These are phyloP conservation scores for Didymella segeticola DNA, from an alignment of 2,329 filamentous ascomycete genomes.

Conservation along the genomic window DNA sequence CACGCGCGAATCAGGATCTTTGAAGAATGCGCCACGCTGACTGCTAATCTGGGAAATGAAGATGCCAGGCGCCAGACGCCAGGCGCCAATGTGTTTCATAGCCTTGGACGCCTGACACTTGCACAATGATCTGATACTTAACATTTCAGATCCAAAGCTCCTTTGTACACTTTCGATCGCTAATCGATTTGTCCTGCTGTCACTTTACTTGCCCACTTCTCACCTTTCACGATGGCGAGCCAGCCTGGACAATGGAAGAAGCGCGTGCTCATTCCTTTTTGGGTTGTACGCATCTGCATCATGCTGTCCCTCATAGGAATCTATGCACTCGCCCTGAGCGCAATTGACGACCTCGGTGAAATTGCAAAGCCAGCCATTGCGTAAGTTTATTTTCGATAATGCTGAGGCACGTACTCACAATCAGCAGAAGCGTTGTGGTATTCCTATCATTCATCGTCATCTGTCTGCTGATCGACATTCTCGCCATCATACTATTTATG, in stretches of 20 bases:
- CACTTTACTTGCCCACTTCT: neutral
- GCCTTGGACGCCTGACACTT: conserved; percentile 26
- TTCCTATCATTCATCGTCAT: conserved; percentile 43
- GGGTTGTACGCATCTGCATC: conserved; percentile 42
- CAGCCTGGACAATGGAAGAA: conserved; percentile 44
- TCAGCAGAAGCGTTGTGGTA: conserved; percentile 35
- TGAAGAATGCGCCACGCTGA: neutral
- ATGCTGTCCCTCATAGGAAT: conserved; percentile 43
- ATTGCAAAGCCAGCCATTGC: conserved; percentile 28
- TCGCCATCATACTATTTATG: conserved; percentile 45
- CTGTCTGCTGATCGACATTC: conserved; percentile 45
- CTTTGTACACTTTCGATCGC: neutral
- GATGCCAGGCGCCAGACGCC: conserved; percentile 17
- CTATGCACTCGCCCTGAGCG: conserved; percentile 35
- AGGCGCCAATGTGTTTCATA: conserved; percentile 35
- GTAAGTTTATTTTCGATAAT: conserved; percentile 21
- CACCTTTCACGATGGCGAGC: conserved; percentile 28
- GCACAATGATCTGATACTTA: conserved; percentile 20
- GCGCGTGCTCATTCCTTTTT: conserved; percentile 48
- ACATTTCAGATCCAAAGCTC: conserved; percentile 3
- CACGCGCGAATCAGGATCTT: neutral
- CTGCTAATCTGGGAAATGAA: conserved; percentile 14
- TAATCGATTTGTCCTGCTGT: neutral
- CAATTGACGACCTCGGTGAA: conserved; percentile 24
- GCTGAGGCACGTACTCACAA: conserved; percentile 22